Evolutionary conservation across 1,284 basidiomycete genomes (phyloP), one percentile per base, ranked within the genome.

Genomic region (Malassezia dermatis): DNA sequence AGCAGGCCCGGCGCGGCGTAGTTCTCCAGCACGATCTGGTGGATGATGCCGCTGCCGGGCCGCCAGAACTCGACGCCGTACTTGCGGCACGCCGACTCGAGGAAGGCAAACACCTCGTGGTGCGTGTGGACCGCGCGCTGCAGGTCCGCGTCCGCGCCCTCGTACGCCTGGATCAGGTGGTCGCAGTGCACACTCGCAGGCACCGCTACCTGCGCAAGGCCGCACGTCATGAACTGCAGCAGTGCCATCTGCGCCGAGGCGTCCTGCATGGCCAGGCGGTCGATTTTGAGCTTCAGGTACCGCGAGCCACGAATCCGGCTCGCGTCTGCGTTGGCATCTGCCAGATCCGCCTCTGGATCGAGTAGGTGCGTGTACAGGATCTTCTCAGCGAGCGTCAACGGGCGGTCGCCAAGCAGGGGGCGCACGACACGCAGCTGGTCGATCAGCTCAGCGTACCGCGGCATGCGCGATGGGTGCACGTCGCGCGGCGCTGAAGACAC

Each of bases 181-280:
- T 99, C 94, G 71, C 94, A 98, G 76, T 99, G 94, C 39, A 83
- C 80, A 61, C 75, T 94, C 81, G 78, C 86, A 80, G 94, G 93
- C 8, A 98, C 91, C 27, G 88, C 87, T 66, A 85, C 88, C 60
- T 81, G 81, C 23, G 83, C 78, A 52, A 96, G 82, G 31, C 89
- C 89, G 58, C 91, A 94, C 55, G 93, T 95, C 88, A 96, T 96
- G 77, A 98, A 99, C 77, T 99, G 94, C 53, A 99, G 78, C 54
- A 94, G 85, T 37, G 94, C 94, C 94, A 99, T 99, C 85, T 99
- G 94, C 42, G 94, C 94, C 34, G 89, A 94, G 28, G 94, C 94
- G 82, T 98, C 94, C 76, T 98, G 94, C 89, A 98, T 95, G 30
- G 94, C 94, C 23, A 98, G 90, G 61, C 94, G 80, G 76, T 96